A percentile compares a stretch with the other conserved stretches of the same genome.
Conservation (phyloP, 1,284 basidiomycete species). For the Hymenochaete sp. region DNA sequence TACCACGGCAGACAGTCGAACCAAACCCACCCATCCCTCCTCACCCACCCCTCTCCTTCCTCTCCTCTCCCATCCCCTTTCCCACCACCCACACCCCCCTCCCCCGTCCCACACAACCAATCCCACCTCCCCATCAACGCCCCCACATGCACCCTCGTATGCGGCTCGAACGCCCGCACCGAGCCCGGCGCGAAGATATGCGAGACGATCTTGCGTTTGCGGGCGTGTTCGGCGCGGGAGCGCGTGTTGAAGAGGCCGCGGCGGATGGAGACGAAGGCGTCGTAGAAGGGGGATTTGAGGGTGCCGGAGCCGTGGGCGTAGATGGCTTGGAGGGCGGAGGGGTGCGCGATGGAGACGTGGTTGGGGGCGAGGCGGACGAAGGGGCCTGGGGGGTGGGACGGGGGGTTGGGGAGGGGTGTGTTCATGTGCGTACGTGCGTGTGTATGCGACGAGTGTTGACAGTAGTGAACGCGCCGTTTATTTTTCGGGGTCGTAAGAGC, state of each 20-base stretch:
- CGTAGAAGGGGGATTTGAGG: slow-evolving; percentile 36
- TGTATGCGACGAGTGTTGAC: not conserved
- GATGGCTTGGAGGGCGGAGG: slow-evolving; percentile 64
- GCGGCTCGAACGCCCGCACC: slow-evolving; percentile 73
- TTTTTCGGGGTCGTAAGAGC: not conserved
- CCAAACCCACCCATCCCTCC: slow-evolving; percentile 55
- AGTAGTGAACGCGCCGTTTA: too few species aligned
- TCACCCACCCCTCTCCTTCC: slow-evolving; percentile 60
- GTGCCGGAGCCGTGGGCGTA: slow-evolving; percentile 77
- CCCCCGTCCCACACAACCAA: slow-evolving; percentile 48
- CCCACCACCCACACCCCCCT: slow-evolving; percentile 44
- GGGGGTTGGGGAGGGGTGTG: not conserved
- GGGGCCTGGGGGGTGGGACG: slow-evolving; percentile 41
- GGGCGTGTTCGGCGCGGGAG: slow-evolving; percentile 42
- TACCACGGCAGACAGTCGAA: slow-evolving; percentile 68
- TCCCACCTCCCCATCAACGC: slow-evolving; percentile 74
- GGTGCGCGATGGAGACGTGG: slow-evolving; percentile 77
- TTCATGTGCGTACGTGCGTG: not conserved
- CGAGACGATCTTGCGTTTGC: slow-evolving; percentile 40
- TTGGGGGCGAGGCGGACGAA: slow-evolving; percentile 85
- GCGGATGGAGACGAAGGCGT: slow-evolving; percentile 34
- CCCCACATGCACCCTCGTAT: slow-evolving; percentile 58
- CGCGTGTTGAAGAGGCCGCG: slow-evolving; percentile 37
- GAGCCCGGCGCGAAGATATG: slow-evolving; percentile 57
- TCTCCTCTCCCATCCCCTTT: slow-evolving; percentile 58